Evolutionary conservation across 2,329 filamentous ascomycete species (phyloP).

Genomic region (Pseudogymnoascus sp.): DNA sequence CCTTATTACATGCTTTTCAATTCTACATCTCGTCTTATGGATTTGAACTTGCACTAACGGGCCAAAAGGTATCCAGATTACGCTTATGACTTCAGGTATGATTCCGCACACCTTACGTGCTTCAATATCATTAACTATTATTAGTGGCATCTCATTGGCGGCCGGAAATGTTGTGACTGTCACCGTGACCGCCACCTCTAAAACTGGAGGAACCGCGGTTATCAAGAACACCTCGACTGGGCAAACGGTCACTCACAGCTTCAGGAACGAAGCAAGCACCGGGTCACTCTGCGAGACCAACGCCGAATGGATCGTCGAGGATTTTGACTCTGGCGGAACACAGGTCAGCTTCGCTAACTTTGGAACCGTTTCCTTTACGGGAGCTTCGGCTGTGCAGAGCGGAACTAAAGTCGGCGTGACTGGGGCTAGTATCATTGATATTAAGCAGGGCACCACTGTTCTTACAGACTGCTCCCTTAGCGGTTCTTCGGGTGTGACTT

Average conservation of each 20-base stretch:
- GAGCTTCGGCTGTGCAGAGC: constrained; percentile 28
- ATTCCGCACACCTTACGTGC: constrained; percentile 4
- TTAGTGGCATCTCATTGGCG: constrained; percentile 31
- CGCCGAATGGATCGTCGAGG: constrained; percentile 46
- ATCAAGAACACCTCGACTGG: constrained; percentile 39
- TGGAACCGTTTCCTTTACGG: constrained; percentile 37
- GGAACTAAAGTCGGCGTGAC: constrained; percentile 23
- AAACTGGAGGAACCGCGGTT: constrained; percentile 34
- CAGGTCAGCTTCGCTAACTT: constrained; percentile 41
- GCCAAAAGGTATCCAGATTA: constrained; percentile 38
- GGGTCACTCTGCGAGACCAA: constrained; percentile 35
- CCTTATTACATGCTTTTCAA: not conserved
- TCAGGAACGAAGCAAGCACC: constrained; percentile 28
- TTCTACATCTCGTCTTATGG: not conserved
- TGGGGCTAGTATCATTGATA: constrained; percentile 34
- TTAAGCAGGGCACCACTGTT: constrained; percentile 31
- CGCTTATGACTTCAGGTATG: constrained; percentile 39
- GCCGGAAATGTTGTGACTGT: constrained; percentile 38
- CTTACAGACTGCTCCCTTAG: constrained; percentile 18
- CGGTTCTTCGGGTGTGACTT: constrained; percentile 13
- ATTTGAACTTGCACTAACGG: not conserved
- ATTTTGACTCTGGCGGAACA: constrained; percentile 33
- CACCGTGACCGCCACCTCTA: constrained; percentile 31
- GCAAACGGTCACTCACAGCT: constrained; percentile 34
- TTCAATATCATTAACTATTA: not conserved